Base-by-base conservation (phyloP, 441 rosid species). In the Omphalea diandra region DNA sequence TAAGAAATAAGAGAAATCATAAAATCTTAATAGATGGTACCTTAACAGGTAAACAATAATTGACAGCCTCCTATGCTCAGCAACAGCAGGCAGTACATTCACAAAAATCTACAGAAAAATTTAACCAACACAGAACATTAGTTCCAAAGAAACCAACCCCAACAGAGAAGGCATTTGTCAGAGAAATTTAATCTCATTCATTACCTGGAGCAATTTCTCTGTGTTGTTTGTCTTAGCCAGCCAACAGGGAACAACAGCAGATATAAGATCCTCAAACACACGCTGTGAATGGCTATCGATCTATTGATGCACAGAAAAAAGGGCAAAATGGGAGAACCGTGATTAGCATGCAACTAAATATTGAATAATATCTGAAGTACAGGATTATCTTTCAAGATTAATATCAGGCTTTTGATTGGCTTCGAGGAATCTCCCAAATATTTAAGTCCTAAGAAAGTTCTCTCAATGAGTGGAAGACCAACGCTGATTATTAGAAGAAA, bases 201-300 rank as follows among this genome's bases (percentile, higher is more conserved):
- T 70, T 77, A 96, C 98, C 98, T 88, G 85, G 72, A 96, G 89
- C 75, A 93, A 68, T 75, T 86, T 77, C 61, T 91, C 91, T 50
- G 75, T 64, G 62, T 85, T 72, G 40, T 81, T 77, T 26, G 83
- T 79, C 85, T 89, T 84, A 44, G 88, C 86, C 69, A 90, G 83
- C 99, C 98, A 96, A 74, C 83, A 86, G 18, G 98, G 99, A 68
- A 96, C 82, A 75, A 89, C 80, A 5, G 91, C 83, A 65, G 99
- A 87, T 71, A 94, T 77, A 80, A 96, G 88, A 67, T 80, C 90
- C 82, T 96, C 99, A 69, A 88, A 88, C 65, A 89, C 90, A 63
- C 66, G 81, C 63, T 86, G 87, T 7, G 98, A 94, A 79, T 88
- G 85, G 75, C 87, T 84, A 77, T 94, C 98, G 79, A 83, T 83